Percentiles rank a stretch among this genome's conserved stretches.
These are phyloP conservation scores for Komagataella populi DNA, from an alignment of 805 yeast genomes.

Conservation along the genomic window DNA sequence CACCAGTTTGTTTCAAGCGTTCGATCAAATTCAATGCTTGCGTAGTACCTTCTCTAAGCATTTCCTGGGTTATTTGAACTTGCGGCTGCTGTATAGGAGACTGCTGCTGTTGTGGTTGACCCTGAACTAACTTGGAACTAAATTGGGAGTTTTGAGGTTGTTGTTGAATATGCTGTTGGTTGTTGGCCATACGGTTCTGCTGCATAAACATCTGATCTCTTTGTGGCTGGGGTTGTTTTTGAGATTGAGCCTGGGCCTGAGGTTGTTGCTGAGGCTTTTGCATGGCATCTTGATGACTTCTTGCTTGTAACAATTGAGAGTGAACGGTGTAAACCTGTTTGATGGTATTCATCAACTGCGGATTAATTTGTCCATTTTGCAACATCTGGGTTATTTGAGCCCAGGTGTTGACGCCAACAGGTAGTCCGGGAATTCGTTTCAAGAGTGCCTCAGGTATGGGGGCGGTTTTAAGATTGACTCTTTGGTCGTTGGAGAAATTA, in stretches of 20 bases:
- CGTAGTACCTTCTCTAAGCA: slow-evolving; percentile 7
- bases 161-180: neutral
- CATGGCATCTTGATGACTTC: slow-evolving; percentile 6
- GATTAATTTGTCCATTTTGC: slow-evolving; percentile 43
- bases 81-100: neutral
- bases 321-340: slow-evolving; percentile 49
- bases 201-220: slow-evolving; percentile 2
- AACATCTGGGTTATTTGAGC: slow-evolving; percentile 54
- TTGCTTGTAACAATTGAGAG: slow-evolving; percentile 3
- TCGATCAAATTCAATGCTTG: slow-evolving; percentile 21
- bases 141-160: neutral
- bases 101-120: neutral
- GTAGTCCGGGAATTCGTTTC: slow-evolving; percentile 59
- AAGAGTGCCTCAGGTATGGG: slow-evolving; percentile 64
- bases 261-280: slow-evolving; percentile 8
- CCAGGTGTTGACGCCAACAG: slow-evolving; percentile 75
- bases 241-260: slow-evolving; percentile 2
- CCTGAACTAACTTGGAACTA: neutral
- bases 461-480: slow-evolving; percentile 37
- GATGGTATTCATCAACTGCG: slow-evolving; percentile 41
- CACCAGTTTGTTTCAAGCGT: slow-evolving; percentile 19
- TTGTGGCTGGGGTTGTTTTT: slow-evolving; percentile 6
- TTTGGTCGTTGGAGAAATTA: slow-evolving; percentile 2
- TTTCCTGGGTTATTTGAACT: neutral
- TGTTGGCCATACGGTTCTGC: neutral